A percentile compares a stretch with the other conserved stretches of the same genome.
Evolutionary conservation across 345 rosid species (phyloP).

Genomic region (Triadica sebifera): DNA sequence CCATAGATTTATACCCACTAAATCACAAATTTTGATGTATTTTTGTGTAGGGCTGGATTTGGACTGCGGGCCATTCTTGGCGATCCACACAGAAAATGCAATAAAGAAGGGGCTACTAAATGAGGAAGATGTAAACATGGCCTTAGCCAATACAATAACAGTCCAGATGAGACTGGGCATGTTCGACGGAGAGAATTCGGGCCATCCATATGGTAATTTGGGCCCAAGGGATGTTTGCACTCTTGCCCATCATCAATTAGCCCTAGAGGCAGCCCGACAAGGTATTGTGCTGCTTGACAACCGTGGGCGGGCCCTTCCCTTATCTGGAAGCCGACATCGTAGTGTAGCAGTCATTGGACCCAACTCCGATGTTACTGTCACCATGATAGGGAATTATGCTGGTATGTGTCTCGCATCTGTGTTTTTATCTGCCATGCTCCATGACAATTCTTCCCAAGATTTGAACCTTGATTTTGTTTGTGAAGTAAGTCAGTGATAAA

Average conservation of each 20-base stretch:
- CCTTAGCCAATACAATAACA: conserved; percentile 72
- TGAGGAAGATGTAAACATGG: conserved; percentile 55
- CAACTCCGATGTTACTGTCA: conserved; percentile 74
- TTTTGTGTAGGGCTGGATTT: conserved; percentile 60
- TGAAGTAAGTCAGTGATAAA: too few species aligned
- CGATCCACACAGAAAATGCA: conserved; percentile 63
- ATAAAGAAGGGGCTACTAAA: conserved; percentile 43
- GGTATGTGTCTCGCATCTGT: conserved; percentile 33
- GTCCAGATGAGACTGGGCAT: conserved; percentile 94
- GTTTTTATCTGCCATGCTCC: too few species aligned
- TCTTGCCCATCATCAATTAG: conserved; percentile 57
- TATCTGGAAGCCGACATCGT: conserved; percentile 51
- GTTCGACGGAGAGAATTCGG: conserved; percentile 83
- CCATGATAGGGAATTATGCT: conserved; percentile 97
- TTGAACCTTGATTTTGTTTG: too few species aligned
- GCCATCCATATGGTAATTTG: conserved; percentile 61
- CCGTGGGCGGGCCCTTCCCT: conserved; percentile 45
- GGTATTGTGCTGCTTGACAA: conserved; percentile 83
- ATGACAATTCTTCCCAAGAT: too few species aligned
- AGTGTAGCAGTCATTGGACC: conserved; percentile 92
- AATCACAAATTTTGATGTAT: too few species aligned
- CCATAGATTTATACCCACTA: too few species aligned
- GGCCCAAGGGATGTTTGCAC: conserved; percentile 84
- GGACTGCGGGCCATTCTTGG: conserved; percentile 87
- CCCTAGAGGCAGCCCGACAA: conserved; percentile 84